Evolutionary conservation across 345 rosid species (phyloP).

Genomic region (Lepidium sativum): DNA sequence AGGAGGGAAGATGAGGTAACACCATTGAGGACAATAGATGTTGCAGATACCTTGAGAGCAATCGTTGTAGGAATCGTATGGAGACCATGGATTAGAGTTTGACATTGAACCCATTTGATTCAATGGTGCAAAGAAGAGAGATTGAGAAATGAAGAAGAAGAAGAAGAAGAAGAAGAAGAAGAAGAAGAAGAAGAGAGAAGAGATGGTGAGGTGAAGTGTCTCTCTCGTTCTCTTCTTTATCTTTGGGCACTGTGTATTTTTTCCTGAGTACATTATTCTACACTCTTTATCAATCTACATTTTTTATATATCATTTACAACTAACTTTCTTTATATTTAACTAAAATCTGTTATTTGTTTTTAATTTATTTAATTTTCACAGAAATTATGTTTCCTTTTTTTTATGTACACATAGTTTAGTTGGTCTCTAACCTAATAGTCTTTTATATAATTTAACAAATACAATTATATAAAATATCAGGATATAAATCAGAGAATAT

Average conservation of each 20-base stretch:
- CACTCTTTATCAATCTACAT: no score
- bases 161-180: not conserved
- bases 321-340: slow-evolving; percentile 6
- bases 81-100: slow-evolving; percentile 28
- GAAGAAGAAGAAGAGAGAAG: not conserved
- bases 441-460: not conserved
- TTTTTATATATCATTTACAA: not conserved
- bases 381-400: not conserved
- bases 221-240: slow-evolving; percentile 10
- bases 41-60: slow-evolving; percentile 77
- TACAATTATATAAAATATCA: not conserved
- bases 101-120: slow-evolving; percentile 19
- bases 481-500: not conserved
- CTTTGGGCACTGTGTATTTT: not conserved
- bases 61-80: slow-evolving; percentile 53
- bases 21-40: slow-evolving; percentile 84
- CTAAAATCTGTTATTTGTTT: not conserved
- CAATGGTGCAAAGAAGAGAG: not conserved
- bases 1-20: slow-evolving; percentile 66
- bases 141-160: not conserved
- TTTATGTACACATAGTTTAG: not conserved
- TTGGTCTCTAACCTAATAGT: not conserved
- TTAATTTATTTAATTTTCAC: not conserved
- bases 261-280: no score
- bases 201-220: slow-evolving; percentile 17